These are phyloP conservation scores for Pontederia crassipes DNA, from an alignment of 176 grass and related monocot genomes.

Conservation along the genomic window DNA sequence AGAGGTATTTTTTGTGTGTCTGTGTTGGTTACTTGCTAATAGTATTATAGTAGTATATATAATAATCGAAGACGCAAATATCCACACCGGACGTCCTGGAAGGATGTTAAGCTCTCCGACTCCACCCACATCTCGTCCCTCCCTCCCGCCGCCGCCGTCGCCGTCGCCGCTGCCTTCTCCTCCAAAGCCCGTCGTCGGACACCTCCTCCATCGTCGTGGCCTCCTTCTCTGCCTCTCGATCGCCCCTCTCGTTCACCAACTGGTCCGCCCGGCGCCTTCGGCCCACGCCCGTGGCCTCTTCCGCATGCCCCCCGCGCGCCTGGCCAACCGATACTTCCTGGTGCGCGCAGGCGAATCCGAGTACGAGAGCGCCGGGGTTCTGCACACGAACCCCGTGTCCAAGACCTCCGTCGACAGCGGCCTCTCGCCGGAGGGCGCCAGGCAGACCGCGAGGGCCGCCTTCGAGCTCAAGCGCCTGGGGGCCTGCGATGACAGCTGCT, in stretches of 20 bases:
- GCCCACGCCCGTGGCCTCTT: conserved; percentile 69
- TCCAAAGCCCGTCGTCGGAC: no score
- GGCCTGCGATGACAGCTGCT: conserved; percentile 83
- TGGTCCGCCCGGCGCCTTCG: conserved; percentile 17
- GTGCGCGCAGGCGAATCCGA: conserved; percentile 77
- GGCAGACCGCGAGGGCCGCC: conserved; percentile 58
- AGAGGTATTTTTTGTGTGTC: no score
- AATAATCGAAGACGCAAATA: no score
- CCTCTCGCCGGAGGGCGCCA: conserved; percentile 56
- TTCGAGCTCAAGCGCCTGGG: conserved; percentile 69
- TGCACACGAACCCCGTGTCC: conserved; percentile 71
- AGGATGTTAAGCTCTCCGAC: no score
- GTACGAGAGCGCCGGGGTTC: conserved; percentile 62
- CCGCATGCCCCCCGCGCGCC: conserved; percentile 66
- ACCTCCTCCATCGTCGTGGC: conserved; percentile 21
- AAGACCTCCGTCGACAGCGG: conserved; percentile 93
- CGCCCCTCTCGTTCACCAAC: conserved; percentile 17
- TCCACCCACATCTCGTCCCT: background rate
- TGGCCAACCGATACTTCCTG: conserved; percentile 84
- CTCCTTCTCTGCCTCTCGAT: conserved; percentile 38
- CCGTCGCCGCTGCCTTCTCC: background rate
- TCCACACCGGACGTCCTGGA: no score
- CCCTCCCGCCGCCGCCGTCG: background rate
- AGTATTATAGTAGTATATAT: no score
- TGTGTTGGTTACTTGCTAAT: no score